Conservation (phyloP, 345 rosid genomes). For the Gossypium raimondii region DNA sequence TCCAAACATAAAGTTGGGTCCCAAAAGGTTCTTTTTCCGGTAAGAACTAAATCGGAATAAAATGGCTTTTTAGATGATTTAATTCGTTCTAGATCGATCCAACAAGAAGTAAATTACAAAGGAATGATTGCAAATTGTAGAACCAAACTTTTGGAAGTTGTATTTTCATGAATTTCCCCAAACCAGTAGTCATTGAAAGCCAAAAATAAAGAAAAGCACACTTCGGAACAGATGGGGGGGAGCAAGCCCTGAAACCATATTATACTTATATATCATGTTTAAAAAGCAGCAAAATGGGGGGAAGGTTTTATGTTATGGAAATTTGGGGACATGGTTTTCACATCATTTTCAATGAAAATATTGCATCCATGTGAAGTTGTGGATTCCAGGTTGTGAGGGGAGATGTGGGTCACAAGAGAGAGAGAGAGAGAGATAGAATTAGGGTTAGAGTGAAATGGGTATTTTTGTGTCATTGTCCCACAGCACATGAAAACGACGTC, state of each 20-base stretch:
- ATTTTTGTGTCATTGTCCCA: conserved; percentile 11
- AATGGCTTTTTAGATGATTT: no score
- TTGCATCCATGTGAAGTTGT: background rate
- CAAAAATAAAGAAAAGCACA: background rate
- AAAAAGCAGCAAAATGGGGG: no score
- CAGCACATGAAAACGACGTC: conserved; percentile 14
- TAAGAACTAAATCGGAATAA: no score
- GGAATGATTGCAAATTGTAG: background rate
- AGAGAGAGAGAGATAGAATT: background rate
- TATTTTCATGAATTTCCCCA: background rate
- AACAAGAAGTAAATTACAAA: background rate
- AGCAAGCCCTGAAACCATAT: background rate
- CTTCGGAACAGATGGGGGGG: background rate
- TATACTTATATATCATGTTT: no score
- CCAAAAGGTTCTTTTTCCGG: background rate
- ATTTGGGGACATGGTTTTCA: no score
- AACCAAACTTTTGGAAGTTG: background rate
- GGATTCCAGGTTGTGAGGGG: background rate
- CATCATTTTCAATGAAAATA: no score
- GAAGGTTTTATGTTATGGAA: no score
- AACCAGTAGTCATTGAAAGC: background rate
- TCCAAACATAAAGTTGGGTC: background rate
- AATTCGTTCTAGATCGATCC: no score
- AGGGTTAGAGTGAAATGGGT: background rate
- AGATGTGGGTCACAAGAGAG: background rate